Evolutionary conservation across 2,329 filamentous ascomycete species (phyloP).

Genomic region (Hypomyces rosellus): DNA sequence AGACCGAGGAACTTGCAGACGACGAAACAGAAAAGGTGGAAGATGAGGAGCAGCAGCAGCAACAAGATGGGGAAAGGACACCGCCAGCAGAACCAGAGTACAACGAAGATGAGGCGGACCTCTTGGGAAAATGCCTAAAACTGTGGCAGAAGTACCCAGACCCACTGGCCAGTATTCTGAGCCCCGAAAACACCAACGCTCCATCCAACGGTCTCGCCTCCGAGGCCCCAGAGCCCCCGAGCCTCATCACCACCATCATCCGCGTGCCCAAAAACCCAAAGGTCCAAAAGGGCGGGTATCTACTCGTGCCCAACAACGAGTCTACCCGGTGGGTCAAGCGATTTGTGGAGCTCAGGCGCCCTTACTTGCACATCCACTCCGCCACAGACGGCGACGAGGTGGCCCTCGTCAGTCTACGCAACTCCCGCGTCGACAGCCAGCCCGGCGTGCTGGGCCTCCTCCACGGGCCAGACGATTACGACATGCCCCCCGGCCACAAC

Average conservation of each 20-base stretch:
- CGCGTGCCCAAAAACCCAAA: slow-evolving; percentile 73
- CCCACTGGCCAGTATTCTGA: slow-evolving; percentile 49
- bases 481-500: slow-evolving; percentile 27
- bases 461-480: slow-evolving; percentile 40
- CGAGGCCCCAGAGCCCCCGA: slow-evolving; percentile 47
- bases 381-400: slow-evolving; percentile 84
- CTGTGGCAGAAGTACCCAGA: slow-evolving; percentile 61
- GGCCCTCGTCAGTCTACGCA: slow-evolving; percentile 79
- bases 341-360: slow-evolving; percentile 85
- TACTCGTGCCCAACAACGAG: slow-evolving; percentile 76
- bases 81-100: slow-evolving; percentile 34
- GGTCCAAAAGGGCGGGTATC: slow-evolving; percentile 79
- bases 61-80: slow-evolving; percentile 20
- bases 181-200: slow-evolving; percentile 58
- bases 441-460: slow-evolving; percentile 80
- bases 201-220: slow-evolving; percentile 55
- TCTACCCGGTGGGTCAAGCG: slow-evolving; percentile 83
- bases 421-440: slow-evolving; percentile 85
- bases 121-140: slow-evolving; percentile 51
- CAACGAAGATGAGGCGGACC: slow-evolving; percentile 37
- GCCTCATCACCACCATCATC: slow-evolving; percentile 69
- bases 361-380: slow-evolving; percentile 87
- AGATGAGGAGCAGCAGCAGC: slow-evolving; percentile 13
- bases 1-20: slow-evolving; percentile 18
- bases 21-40: slow-evolving; percentile 17